phyloP scores from a whole-genome alignment of 2,329 filamentous ascomycete species.

The Magnaporthiopsis incrustans region DNA sequence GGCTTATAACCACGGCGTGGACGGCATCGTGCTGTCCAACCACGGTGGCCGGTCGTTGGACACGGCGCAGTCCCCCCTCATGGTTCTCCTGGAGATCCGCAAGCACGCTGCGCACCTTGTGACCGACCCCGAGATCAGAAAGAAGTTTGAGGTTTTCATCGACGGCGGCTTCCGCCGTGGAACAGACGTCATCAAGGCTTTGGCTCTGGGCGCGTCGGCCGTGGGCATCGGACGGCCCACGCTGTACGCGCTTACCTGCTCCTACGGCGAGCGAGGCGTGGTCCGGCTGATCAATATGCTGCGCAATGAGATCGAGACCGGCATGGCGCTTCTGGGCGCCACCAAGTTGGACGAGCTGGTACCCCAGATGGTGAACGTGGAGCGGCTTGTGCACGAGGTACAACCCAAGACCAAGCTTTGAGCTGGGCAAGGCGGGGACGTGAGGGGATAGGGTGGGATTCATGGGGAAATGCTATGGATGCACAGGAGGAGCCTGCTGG shows the following conservation, averaged over 20 bases:
- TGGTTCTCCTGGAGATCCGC: conserved; percentile 34
- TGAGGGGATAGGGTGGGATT: background rate
- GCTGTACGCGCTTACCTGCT: conserved; percentile 10
- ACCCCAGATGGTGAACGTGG: conserved; percentile 9
- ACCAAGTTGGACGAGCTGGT: conserved; percentile 8
- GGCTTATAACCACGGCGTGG: conserved; percentile 44
- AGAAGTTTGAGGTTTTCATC: conserved; percentile 42
- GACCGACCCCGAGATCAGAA: conserved; percentile 40
- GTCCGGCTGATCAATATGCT: conserved; percentile 10
- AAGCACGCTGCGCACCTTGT: conserved; percentile 30
- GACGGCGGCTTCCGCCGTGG: conserved; percentile 48
- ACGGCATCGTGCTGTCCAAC: conserved; percentile 52
- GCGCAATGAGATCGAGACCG: conserved; percentile 10
- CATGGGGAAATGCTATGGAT: background rate
- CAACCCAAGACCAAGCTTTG: background rate
- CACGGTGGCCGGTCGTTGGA: conserved; percentile 43
- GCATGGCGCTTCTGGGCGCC: conserved; percentile 12
- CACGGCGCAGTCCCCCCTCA: conserved; percentile 36
- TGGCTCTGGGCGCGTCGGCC: conserved; percentile 12
- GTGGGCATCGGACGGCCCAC: conserved; percentile 12
- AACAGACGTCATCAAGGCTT: conserved; percentile 29
- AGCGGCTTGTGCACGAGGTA: conserved; percentile 3
- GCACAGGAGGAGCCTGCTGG: background rate
- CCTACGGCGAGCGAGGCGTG: conserved; percentile 8
- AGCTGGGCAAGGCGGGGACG: background rate